These are phyloP conservation scores for Neckera pumila DNA, from an alignment of 225 moss, liverwort and hornwort genomes.

Conservation along the genomic window DNA sequence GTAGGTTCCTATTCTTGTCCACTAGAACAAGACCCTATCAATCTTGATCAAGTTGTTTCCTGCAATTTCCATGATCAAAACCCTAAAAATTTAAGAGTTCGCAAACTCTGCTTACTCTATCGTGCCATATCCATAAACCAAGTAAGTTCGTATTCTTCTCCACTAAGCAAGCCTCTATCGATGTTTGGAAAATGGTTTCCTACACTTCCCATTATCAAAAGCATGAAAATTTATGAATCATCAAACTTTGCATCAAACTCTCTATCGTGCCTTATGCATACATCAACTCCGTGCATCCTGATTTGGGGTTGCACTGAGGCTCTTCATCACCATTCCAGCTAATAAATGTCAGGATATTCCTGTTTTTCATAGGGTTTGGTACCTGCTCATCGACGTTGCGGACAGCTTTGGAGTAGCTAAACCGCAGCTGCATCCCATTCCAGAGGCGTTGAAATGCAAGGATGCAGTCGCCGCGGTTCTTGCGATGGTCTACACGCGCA, in stretches of 20 bases:
- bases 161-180: not conserved
- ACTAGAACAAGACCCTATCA: not conserved
- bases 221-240: not conserved
- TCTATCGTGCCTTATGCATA: not conserved
- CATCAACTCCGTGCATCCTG: not conserved
- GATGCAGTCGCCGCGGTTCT: slow-evolving; percentile 87
- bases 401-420: slow-evolving; percentile 65
- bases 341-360: not conserved
- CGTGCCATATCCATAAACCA: not conserved
- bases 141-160: not conserved
- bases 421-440: slow-evolving; percentile 78
- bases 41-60: not conserved
- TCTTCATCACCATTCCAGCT: not conserved
- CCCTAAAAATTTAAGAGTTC: not conserved
- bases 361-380: not conserved
- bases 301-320: not conserved
- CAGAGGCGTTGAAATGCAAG: slow-evolving; percentile 70
- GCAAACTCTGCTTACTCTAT: not conserved
- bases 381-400: slow-evolving; percentile 59
- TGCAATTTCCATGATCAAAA: not conserved
- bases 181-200: not conserved
- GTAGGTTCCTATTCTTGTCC: not conserved
- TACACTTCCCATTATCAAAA: not conserved
- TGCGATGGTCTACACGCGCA: slow-evolving; percentile 50
- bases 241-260: not conserved